Evolutionary conservation across 345 rosid species (phyloP).

Genomic region (Leavenworthia alabamica): DNA sequence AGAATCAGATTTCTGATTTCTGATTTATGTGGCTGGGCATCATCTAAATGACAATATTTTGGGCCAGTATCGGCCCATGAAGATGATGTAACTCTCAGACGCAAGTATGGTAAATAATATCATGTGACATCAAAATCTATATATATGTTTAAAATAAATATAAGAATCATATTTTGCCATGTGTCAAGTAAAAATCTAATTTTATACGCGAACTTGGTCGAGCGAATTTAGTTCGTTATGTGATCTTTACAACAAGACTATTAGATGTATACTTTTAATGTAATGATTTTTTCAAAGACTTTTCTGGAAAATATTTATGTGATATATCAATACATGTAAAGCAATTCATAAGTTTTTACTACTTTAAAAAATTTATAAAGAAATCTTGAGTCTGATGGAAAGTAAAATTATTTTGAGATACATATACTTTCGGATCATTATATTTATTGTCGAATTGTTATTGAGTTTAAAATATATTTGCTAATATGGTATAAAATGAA

Average conservation of each 20-base stretch:
- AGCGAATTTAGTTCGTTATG: not conserved
- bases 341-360: too few relatives aligned
- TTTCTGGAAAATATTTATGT: too few relatives aligned
- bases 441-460: too few relatives aligned
- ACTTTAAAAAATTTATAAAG: not conserved
- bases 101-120: too few relatives aligned
- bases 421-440: too few relatives aligned
- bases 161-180: not conserved
- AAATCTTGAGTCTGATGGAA: too few relatives aligned
- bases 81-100: not conserved
- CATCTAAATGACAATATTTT: not conserved
- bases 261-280: not conserved
- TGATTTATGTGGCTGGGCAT: not conserved
- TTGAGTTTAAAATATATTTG: too few relatives aligned
- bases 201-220: not conserved
- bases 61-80: slow-evolving; percentile 3
- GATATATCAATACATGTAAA: too few relatives aligned
- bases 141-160: not conserved
- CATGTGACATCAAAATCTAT: too few relatives aligned
- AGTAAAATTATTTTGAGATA: too few relatives aligned
- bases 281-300: too few relatives aligned
- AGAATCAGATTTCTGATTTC: not conserved
- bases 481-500: too few relatives aligned
- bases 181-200: not conserved
- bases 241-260: not conserved